A percentile compares a stretch with the other conserved stretches of the same genome.
phyloP scores from a whole-genome alignment of 78 protist genomes.

The Emiliania huxleyi region DNA sequence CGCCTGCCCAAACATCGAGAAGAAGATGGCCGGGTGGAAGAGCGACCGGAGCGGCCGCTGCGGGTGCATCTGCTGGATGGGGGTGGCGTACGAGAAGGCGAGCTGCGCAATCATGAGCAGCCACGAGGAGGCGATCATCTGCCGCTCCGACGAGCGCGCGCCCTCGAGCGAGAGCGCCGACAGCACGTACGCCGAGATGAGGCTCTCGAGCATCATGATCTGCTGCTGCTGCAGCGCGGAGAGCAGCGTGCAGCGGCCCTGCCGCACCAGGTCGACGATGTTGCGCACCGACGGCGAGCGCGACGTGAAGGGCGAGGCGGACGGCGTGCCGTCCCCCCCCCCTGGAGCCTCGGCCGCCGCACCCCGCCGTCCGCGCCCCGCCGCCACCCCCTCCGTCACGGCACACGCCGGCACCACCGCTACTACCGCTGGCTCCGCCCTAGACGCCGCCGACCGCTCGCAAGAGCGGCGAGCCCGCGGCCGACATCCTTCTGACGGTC shows the following conservation, averaged over 20 bases:
- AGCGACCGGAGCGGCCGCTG: slow-evolving; percentile 37
- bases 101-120: slow-evolving; percentile 39
- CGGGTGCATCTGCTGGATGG: slow-evolving; percentile 20
- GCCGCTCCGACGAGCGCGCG: slow-evolving; percentile 30
- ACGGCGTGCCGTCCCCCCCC: no score
- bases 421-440: no score
- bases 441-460: no score
- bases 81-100: slow-evolving; percentile 54
- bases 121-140: slow-evolving; percentile 38
- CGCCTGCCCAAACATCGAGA: slow-evolving; percentile 41
- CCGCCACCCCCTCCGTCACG: no score
- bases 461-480: no score
- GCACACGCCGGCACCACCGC: no score
- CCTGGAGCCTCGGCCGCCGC: no score
- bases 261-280: slow-evolving; percentile 33
- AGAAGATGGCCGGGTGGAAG: slow-evolving; percentile 46
- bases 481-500: no score
- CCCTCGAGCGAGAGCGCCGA: slow-evolving; percentile 41
- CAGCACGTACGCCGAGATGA: slow-evolving; percentile 44
- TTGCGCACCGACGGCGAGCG: slow-evolving; percentile 3
- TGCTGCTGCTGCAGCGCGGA: slow-evolving; percentile 47
- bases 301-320: slow-evolving; percentile 67
- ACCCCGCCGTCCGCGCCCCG: no score
- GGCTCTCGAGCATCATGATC: slow-evolving; percentile 44
- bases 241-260: slow-evolving; percentile 41